Evolutionary conservation across 345 rosid genomes (phyloP).

Genomic region (Eucalyptus victrix): DNA sequence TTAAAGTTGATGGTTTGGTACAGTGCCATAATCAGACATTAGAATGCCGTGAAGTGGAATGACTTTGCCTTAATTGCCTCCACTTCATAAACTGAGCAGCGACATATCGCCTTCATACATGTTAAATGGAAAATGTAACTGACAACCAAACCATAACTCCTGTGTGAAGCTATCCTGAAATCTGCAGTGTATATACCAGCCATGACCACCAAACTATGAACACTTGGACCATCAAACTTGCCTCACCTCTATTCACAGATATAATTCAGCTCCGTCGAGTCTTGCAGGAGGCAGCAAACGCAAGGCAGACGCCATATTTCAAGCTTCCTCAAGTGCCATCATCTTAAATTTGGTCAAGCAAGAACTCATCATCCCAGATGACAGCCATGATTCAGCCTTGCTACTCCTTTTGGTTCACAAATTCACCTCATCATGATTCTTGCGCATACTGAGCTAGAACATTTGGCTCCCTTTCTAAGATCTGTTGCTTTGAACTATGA

Average conservation of each 20-base stretch:
- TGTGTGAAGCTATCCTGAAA: neutral
- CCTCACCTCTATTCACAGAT: neutral
- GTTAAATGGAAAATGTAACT: slow-evolving; percentile 10
- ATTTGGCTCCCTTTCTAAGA: neutral
- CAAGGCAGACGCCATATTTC: neutral
- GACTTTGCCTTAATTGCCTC: neutral
- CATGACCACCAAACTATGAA: neutral
- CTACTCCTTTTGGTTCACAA: neutral
- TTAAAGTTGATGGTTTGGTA: neutral
- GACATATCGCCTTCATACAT: neutral
- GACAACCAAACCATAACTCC: neutral
- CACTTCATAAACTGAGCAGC: neutral
- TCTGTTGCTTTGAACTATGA: neutral
- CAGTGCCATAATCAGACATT: neutral
- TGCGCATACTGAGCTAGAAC: neutral
- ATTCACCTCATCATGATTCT: neutral
- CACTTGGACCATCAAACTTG: neutral
- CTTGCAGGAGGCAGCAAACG: neutral
- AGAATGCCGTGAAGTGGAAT: neutral
- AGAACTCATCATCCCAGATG: neutral
- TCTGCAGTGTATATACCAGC: neutral
- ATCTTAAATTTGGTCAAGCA: neutral
- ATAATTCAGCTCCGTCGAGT: neutral
- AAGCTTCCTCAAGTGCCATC: neutral
- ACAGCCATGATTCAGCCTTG: neutral